phyloP scores from a whole-genome alignment of 2,329 filamentous ascomycete genomes.

The Aspergillus alliaceus region DNA sequence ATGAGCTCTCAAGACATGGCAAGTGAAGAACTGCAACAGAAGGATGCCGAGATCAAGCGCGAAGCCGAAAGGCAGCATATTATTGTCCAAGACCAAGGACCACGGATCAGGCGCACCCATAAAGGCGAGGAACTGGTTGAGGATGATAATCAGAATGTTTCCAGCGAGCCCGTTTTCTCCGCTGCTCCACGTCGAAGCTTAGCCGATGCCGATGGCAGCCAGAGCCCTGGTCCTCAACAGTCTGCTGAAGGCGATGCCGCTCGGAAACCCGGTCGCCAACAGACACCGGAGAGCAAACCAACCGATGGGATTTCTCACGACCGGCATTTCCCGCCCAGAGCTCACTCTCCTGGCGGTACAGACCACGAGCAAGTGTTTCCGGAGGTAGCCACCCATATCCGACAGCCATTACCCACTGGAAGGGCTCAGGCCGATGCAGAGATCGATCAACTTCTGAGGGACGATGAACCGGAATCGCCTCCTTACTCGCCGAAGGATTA shows the following conservation, averaged over 20 bases:
- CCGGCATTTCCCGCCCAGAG: constrained; percentile 79
- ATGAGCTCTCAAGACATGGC: constrained; percentile 93
- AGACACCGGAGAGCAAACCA: constrained; percentile 43
- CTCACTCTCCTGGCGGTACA: constrained; percentile 68
- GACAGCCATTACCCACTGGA: constrained; percentile 44
- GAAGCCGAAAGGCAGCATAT: constrained; percentile 68
- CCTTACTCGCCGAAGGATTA: constrained; percentile 81
- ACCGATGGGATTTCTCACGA: constrained; percentile 64
- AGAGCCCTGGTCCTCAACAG: constrained; percentile 27
- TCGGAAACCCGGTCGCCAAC: constrained; percentile 20
- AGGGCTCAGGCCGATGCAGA: constrained; percentile 71
- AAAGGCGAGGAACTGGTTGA: constrained; percentile 93
- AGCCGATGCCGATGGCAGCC: constrained; percentile 28
- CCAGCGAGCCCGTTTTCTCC: constrained; percentile 50
- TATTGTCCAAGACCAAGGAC: constrained; percentile 71
- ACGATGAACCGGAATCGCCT: constrained; percentile 76
- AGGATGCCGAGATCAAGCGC: constrained; percentile 56
- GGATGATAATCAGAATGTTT: constrained; percentile 58
- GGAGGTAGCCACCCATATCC: constrained; percentile 38
- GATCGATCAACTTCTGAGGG: constrained; percentile 83
- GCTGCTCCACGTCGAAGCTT: constrained; percentile 47
- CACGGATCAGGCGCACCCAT: constrained; percentile 83
- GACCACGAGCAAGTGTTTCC: constrained; percentile 46
- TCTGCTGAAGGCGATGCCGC: constrained; percentile 18
- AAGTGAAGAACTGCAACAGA: constrained; percentile 78